Conservation (phyloP, 2,329 filamentous ascomycete genomes). For the Kalaharituber pfeilii region DNA sequence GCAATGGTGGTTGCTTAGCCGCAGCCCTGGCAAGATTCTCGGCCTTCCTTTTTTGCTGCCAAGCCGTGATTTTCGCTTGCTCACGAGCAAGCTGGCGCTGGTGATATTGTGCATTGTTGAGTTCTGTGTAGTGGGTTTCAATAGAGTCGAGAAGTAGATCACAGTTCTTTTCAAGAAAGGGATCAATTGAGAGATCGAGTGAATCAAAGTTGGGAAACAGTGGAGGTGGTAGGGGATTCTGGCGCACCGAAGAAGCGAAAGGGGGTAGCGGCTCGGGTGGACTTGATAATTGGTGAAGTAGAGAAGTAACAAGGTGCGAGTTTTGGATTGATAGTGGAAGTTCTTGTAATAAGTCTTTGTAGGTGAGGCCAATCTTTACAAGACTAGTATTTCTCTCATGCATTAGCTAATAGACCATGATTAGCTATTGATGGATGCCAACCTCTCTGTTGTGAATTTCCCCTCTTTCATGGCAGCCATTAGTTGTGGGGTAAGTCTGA, state of each 20-base stretch:
- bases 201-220: conserved; percentile 78
- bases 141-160: conserved; percentile 92
- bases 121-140: conserved; percentile 93
- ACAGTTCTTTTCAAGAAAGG: conserved; percentile 95
- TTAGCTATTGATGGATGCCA: not conserved
- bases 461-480: conserved; percentile 87
- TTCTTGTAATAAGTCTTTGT: conserved; percentile 86
- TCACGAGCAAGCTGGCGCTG: conserved; percentile 84
- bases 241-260: conserved; percentile 23
- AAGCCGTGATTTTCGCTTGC: conserved; percentile 88
- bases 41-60: conserved; percentile 91
- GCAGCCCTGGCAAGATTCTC: conserved; percentile 75
- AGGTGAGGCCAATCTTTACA: conserved; percentile 82
- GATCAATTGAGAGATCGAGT: conserved; percentile 85
- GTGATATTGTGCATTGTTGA: conserved; percentile 98
- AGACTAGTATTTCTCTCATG: conserved; percentile 40
- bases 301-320: conserved; percentile 88
- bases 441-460: conserved; percentile 96
- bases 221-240: conserved; percentile 32
- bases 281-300: conserved; percentile 76
- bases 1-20: conserved; percentile 73
- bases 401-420: conserved; percentile 13
- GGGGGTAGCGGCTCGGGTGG: conserved; percentile 42
- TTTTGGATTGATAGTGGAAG: conserved; percentile 83
- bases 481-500: conserved; percentile 72